Evolutionary conservation across 352 stramenopile genomes (phyloP).

Genomic region (Peronospora farinosa): DNA sequence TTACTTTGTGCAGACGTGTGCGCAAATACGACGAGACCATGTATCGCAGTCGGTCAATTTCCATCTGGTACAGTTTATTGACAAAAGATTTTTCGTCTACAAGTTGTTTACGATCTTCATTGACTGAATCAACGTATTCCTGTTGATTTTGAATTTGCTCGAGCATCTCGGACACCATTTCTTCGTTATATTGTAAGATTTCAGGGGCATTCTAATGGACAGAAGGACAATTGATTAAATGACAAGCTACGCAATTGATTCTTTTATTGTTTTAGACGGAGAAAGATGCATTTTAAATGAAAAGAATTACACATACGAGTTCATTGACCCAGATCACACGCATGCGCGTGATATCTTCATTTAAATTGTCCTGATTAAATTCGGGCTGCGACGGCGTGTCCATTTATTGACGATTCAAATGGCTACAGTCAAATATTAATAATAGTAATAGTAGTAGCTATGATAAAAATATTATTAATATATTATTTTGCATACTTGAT

Average conservation of each 20-base stretch:
- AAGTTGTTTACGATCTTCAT: slow-evolving; percentile 49
- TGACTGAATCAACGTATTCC: slow-evolving; percentile 79
- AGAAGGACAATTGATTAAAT: slow-evolving; percentile 2
- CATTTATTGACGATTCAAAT: slow-evolving; percentile 2
- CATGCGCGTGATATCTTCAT: slow-evolving; percentile 74
- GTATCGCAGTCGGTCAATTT: slow-evolving; percentile 82
- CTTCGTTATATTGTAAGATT: slow-evolving; percentile 64
- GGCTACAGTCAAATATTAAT: background rate
- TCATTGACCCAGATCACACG: slow-evolving; percentile 77
- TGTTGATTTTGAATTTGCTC: slow-evolving; percentile 84
- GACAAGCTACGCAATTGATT: background rate
- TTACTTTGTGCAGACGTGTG: slow-evolving; percentile 65
- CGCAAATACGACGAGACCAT: slow-evolving; percentile 80
- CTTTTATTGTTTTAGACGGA: slow-evolving; percentile 1
- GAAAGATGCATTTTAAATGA: background rate
- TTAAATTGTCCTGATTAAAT: slow-evolving; percentile 67
- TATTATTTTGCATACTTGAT: background rate
- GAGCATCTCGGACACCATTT: slow-evolving; percentile 78
- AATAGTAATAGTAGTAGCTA: background rate
- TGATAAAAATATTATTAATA: too few species aligned
- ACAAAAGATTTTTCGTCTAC: slow-evolving; percentile 77
- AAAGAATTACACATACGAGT: slow-evolving; percentile 33
- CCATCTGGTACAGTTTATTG: slow-evolving; percentile 86
- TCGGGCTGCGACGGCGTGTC: slow-evolving; percentile 25
- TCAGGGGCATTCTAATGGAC: slow-evolving; percentile 66